Evolutionary conservation across 2,329 filamentous ascomycete genomes (phyloP).

Genomic region (Phialophora tarda): DNA sequence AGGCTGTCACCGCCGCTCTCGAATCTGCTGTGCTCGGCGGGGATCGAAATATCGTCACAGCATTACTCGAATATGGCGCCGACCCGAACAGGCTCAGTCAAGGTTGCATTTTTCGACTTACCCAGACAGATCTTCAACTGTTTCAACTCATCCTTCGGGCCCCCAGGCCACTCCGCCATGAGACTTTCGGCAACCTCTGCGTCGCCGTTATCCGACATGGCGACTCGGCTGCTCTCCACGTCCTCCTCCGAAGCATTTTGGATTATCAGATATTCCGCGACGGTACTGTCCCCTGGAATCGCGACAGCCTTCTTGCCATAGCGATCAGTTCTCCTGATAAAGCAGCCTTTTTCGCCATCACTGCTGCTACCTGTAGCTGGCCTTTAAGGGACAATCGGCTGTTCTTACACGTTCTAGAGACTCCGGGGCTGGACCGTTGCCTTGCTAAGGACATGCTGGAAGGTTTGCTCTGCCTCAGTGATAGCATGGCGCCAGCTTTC

Average conservation of each 20-base stretch:
- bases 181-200: conserved; percentile 17
- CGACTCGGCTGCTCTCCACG: conserved; percentile 2
- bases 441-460: conserved; percentile 20
- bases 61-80: conserved; percentile 17
- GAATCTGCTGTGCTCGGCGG: conserved; percentile 7
- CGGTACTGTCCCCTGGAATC: not conserved
- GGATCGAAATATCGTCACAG: conserved; percentile 4
- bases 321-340: conserved; percentile 14
- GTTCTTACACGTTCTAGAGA: conserved; percentile 18
- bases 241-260: conserved; percentile 10
- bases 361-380: conserved; percentile 12
- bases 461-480: conserved; percentile 17
- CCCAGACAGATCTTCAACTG: conserved; percentile 3
- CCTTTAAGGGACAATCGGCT: conserved; percentile 12
- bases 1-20: conserved; percentile 12
- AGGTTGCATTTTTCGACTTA: conserved; percentile 1
- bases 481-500: conserved; percentile 1
- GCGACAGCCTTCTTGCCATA: conserved; percentile 15
- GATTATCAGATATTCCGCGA: conserved; percentile 13
- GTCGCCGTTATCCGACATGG: conserved; percentile 4
- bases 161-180: conserved; percentile 11
- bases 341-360: conserved; percentile 13
- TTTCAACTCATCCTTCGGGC: conserved; percentile 21
- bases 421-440: conserved; percentile 3
- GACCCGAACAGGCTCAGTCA: conserved; percentile 10